Percentiles rank a stretch among this genome's conserved stretches.
These are phyloP conservation scores for Pezicula radicicola DNA, from an alignment of 2,329 filamentous ascomycete species.

Conservation along the genomic window DNA sequence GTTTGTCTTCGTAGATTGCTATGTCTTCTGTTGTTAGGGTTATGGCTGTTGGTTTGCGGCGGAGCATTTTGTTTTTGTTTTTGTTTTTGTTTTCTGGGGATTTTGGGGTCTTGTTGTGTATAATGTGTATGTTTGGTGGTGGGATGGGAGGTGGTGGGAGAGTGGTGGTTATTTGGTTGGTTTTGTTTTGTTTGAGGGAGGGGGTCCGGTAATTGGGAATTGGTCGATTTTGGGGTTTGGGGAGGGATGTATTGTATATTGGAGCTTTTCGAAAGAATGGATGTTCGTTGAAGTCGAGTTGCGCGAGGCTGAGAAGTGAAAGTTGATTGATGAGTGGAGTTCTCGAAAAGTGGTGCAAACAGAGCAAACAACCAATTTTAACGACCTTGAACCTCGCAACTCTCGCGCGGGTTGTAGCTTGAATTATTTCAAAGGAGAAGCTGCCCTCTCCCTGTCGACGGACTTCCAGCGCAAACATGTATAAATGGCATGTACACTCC, in stretches of 20 bases:
- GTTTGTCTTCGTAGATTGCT: constrained; percentile 65
- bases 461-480: constrained; percentile 21
- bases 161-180: background rate
- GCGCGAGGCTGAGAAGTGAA: no score
- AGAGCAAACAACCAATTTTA: no score
- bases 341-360: no score
- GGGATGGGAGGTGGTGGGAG: background rate
- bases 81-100: background rate
- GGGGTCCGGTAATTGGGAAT: no score
- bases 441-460: background rate
- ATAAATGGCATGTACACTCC: constrained; percentile 31
- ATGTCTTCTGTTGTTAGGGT: constrained; percentile 68
- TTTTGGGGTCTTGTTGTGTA: background rate
- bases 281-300: no score
- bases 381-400: no score
- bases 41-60: constrained; percentile 65
- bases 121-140: background rate
- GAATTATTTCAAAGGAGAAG: background rate
- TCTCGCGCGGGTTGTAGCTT: background rate
- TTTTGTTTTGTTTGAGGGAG: background rate
- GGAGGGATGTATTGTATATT: no score
- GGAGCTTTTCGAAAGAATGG: no score
- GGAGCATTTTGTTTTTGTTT: constrained; percentile 50
- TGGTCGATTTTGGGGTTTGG: no score
- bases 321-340: no score